Percentiles rank a stretch among this genome's conserved stretches.
These are phyloP conservation scores for Fimicolochytrium jonesii DNA, from an alignment of 192 early-diverging fungal genomes.

Conservation along the genomic window DNA sequence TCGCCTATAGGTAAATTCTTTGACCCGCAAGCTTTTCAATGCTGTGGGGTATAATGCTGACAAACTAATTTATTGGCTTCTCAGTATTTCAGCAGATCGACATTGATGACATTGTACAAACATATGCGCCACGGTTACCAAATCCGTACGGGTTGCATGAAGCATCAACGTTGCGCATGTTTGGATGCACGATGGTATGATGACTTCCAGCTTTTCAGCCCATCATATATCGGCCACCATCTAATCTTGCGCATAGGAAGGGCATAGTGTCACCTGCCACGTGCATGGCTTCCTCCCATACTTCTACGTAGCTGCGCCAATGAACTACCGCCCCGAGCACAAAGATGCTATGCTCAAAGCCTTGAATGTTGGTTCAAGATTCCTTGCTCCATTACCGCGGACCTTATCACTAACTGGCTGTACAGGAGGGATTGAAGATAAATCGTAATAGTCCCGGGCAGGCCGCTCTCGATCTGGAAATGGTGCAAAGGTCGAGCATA, in stretches of 20 bases:
- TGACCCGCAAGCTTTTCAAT: no score
- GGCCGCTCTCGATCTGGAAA: slow-evolving; percentile 56
- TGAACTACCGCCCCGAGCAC: slow-evolving; percentile 61
- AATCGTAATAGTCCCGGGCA: slow-evolving; percentile 13
- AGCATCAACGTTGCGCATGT: slow-evolving; percentile 70
- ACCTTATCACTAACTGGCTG: not conserved
- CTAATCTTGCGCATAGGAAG: slow-evolving; percentile 42
- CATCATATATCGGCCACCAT: not conserved
- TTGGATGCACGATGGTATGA: slow-evolving; percentile 76
- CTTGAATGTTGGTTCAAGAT: slow-evolving; percentile 44
- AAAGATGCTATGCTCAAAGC: slow-evolving; percentile 46
- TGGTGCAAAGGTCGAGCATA: slow-evolving; percentile 75
- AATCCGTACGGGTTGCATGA: slow-evolving; percentile 27
- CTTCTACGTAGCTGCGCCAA: slow-evolving; percentile 91
- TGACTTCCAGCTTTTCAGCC: no score
- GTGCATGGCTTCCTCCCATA: slow-evolving; percentile 89
- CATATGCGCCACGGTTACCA: not conserved
- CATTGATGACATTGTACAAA: slow-evolving; percentile 74
- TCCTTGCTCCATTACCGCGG: not conserved
- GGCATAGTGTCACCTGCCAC: slow-evolving; percentile 88
- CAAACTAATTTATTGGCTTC: not conserved
- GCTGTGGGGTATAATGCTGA: no score
- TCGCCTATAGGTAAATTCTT: slow-evolving; percentile 26
- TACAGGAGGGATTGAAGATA: not conserved
- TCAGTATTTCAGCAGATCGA: slow-evolving; percentile 96